Evolutionary conservation across 2,329 filamentous ascomycete species (phyloP).

Genomic region (Rachicladosporium sp.): DNA sequence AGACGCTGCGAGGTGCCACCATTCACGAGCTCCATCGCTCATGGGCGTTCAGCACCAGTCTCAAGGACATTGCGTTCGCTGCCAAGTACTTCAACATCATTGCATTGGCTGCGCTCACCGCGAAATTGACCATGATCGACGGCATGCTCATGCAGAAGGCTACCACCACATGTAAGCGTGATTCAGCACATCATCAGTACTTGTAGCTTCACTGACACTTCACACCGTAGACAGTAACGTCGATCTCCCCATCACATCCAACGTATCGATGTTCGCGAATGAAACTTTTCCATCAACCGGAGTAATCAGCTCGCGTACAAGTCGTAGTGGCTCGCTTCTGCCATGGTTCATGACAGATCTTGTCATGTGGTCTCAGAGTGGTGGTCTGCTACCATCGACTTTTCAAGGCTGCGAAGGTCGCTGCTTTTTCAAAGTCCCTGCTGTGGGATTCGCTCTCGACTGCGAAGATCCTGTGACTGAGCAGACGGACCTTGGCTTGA

Average conservation of each 20-base stretch:
- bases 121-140: constrained; percentile 17
- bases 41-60: constrained; percentile 13
- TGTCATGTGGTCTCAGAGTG: constrained; percentile 8
- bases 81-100: constrained; percentile 18
- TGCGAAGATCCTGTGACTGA: constrained; percentile 5
- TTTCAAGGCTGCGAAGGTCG: constrained; percentile 9
- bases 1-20: constrained; percentile 13
- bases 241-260: no score
- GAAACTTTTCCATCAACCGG: no score
- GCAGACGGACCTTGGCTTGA: constrained; percentile 8
- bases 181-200: no score
- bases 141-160: constrained; percentile 14
- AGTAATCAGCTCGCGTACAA: no score
- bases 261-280: no score
- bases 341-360: constrained; percentile 6
- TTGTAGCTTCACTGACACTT: no score
- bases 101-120: constrained; percentile 14
- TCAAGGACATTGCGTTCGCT: constrained; percentile 11
- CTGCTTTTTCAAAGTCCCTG: constrained; percentile 9
- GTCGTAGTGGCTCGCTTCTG: background rate
- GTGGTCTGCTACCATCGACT: constrained; percentile 4
- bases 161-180: constrained; percentile 4
- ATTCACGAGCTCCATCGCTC: constrained; percentile 14
- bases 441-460: constrained; percentile 13
- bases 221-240: no score